Evolutionary conservation across 257 asterid species (phyloP).

Genomic region (Solanum chiquidenum): DNA sequence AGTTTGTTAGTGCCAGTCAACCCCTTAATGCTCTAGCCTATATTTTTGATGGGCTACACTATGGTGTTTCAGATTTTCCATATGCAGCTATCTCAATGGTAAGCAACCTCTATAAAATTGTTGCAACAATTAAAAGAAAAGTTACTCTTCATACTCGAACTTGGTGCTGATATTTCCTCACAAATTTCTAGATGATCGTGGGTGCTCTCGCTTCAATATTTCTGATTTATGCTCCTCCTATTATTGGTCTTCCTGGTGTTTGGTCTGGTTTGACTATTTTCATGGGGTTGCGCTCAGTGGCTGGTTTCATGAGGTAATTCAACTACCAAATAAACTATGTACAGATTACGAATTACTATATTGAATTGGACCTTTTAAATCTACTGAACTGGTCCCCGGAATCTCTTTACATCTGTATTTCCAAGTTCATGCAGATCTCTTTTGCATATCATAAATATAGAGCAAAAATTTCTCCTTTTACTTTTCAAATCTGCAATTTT

Average conservation of each 20-base stretch:
- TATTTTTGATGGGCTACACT: conserved; percentile 37
- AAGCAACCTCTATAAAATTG: neutral
- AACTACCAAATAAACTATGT: neutral
- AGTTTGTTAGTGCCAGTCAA: conserved; percentile 41
- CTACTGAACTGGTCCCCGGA: neutral
- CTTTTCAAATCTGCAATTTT: neutral
- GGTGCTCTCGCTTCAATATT: conserved; percentile 31
- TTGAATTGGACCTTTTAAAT: neutral
- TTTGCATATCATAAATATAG: neutral
- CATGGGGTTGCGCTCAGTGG: conserved; percentile 28
- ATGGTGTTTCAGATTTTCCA: conserved; percentile 36
- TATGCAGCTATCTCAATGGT: conserved; percentile 37
- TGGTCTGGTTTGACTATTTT: conserved; percentile 38
- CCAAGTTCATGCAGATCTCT: neutral
- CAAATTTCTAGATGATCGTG: conserved; percentile 20
- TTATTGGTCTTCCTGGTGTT: conserved; percentile 29
- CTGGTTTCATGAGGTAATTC: conserved; percentile 27
- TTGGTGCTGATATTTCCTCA: neutral
- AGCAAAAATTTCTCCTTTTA: neutral
- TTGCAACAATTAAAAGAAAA: neutral
- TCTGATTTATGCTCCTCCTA: conserved; percentile 28
- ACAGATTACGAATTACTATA: neutral
- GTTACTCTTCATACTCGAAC: neutral
- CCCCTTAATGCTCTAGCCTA: conserved; percentile 35
- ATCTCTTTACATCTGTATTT: neutral